Conservation (phyloP, 768 basidiomycete species). For the Boletus rubescentipes region DNA sequence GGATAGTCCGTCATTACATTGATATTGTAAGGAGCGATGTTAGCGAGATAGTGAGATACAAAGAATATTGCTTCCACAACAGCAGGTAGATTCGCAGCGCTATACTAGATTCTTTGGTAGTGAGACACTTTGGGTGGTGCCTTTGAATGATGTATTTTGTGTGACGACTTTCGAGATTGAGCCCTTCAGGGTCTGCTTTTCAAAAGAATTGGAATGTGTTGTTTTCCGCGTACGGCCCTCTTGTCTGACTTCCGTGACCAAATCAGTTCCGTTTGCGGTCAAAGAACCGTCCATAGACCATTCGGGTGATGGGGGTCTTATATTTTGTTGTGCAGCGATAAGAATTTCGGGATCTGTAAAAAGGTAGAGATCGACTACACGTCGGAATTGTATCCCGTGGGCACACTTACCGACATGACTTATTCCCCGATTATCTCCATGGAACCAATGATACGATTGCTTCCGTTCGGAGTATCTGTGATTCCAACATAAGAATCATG, state of each 20-base stretch:
- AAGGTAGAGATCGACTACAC: constrained; percentile 2
- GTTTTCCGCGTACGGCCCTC: constrained; percentile 43
- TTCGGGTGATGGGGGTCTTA: constrained; percentile 24
- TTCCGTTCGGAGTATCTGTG: constrained; percentile 60
- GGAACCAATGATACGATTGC: constrained; percentile 58
- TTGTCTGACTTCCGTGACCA: constrained; percentile 36
- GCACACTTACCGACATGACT: constrained; percentile 51
- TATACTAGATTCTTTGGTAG: constrained; percentile 16
- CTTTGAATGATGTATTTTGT: constrained; percentile 21
- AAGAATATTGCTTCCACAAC: constrained; percentile 19
- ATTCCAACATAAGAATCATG: neutral
- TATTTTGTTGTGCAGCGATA: constrained; percentile 15
- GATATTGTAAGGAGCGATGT: constrained; percentile 12
- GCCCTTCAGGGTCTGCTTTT: constrained; percentile 52
- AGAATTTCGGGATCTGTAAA: constrained; percentile 25
- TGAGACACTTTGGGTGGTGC: constrained; percentile 3
- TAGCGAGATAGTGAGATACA: constrained; percentile 5
- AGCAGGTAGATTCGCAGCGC: neutral
- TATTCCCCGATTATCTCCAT: constrained; percentile 51
- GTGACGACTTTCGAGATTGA: constrained; percentile 54
- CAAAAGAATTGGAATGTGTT: constrained; percentile 38
- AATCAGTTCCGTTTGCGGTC: constrained; percentile 39
- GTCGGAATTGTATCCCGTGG: constrained; percentile 1
- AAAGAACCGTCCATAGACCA: constrained; percentile 25
- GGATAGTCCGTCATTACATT: constrained; percentile 9